Conservation (phyloP, 2,329 filamentous ascomycete species). For the Alternaria dauci region DNA sequence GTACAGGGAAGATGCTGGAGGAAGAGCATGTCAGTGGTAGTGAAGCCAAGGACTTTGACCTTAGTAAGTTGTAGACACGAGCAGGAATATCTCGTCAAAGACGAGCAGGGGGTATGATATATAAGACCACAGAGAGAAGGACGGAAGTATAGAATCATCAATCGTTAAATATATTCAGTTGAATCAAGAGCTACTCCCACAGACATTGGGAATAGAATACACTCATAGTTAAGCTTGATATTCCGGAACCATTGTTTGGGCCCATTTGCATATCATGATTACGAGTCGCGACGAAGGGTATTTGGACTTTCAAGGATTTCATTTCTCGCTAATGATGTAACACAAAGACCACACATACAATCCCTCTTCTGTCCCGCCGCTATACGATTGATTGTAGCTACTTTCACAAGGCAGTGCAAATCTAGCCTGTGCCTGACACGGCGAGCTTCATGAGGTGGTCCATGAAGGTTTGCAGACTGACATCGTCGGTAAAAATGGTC, state of each 20-base stretch:
- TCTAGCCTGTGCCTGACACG: constrained; percentile 47
- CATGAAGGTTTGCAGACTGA: constrained; percentile 98
- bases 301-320: constrained; percentile 5
- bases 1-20: constrained; percentile 28
- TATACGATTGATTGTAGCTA: background rate
- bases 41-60: constrained; percentile 14
- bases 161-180: background rate
- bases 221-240: background rate
- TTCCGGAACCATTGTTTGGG: background rate
- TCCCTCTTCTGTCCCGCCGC: background rate
- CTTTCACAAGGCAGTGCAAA: background rate
- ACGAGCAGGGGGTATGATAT: background rate
- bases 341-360: constrained; percentile 7
- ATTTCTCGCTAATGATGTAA: constrained; percentile 16
- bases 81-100: background rate
- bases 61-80: constrained; percentile 4
- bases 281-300: rapidly evolving
- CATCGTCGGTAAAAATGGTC: constrained; percentile 98
- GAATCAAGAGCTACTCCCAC: background rate
- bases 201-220: background rate
- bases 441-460: constrained; percentile 94
- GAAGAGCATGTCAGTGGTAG: constrained; percentile 26
- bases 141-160: too few relatives aligned
- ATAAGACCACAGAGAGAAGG: too few relatives aligned
- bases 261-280: background rate